Conservation (phyloP, 306 rosid species). For the Neltuma alba region DNA sequence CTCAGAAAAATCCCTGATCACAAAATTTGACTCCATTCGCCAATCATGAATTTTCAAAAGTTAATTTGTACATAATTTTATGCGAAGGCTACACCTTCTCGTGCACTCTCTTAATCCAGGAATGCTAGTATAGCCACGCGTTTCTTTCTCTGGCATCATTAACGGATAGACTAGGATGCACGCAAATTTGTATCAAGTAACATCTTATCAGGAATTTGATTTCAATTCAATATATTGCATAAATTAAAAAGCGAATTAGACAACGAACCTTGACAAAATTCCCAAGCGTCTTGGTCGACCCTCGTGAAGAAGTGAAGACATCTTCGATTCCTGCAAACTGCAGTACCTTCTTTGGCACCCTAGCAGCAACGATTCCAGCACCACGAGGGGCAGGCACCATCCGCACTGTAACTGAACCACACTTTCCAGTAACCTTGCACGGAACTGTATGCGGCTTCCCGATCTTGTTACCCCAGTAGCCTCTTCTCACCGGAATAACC, state of each 20-base stretch:
- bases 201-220: neutral
- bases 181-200: neutral
- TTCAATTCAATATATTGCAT: neutral
- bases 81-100: neutral
- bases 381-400: slow-evolving; percentile 30
- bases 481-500: slow-evolving; percentile 65
- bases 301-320: slow-evolving; percentile 60
- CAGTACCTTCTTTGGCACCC: slow-evolving; percentile 70
- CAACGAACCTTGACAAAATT: slow-evolving; percentile 62
- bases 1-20: neutral
- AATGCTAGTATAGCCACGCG: neutral
- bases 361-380: slow-evolving; percentile 51
- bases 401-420: slow-evolving; percentile 39
- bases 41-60: neutral
- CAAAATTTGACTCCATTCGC: neutral
- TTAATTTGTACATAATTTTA: neutral
- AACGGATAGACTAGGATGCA: neutral
- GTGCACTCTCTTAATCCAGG: neutral
- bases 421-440: slow-evolving; percentile 72
- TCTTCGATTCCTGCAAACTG: slow-evolving; percentile 33
- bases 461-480: slow-evolving; percentile 73
- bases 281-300: slow-evolving; percentile 71
- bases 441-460: slow-evolving; percentile 77
- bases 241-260: neutral
- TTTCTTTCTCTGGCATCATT: neutral